These are phyloP conservation scores for Talaromyces sp. DNA, from an alignment of 2,329 filamentous ascomycete species.

Conservation along the genomic window DNA sequence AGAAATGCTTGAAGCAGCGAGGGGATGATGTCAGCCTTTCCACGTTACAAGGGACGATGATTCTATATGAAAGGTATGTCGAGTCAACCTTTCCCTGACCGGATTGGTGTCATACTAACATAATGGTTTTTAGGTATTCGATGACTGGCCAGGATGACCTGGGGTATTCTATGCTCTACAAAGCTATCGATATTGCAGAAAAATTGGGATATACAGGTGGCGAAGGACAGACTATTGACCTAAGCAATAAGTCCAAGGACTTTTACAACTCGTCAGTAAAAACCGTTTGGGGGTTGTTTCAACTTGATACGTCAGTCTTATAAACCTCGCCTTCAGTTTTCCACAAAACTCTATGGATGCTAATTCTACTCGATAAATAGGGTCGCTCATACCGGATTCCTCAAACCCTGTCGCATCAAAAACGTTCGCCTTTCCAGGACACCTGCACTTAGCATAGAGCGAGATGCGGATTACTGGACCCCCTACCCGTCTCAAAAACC, in stretches of 20 bases:
- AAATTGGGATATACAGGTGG: slow-evolving; percentile 34
- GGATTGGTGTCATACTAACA: neutral
- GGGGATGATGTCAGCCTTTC: slow-evolving; percentile 30
- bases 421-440: slow-evolving; percentile 33
- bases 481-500: slow-evolving; percentile 36
- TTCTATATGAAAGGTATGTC: slow-evolving; percentile 37
- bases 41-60: slow-evolving; percentile 36
- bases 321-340: neutral
- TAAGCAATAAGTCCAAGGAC: slow-evolving; percentile 29
- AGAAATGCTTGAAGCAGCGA: slow-evolving; percentile 29
- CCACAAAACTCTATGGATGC: neutral
- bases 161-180: slow-evolving; percentile 40
- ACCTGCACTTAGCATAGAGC: slow-evolving; percentile 21
- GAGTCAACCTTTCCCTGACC: neutral
- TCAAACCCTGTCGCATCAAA: slow-evolving; percentile 36
- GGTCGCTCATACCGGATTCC: slow-evolving; percentile 37
- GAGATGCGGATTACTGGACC: slow-evolving; percentile 30
- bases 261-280: slow-evolving; percentile 33
- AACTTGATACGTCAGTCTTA: slow-evolving; percentile 39
- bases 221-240: slow-evolving; percentile 26
- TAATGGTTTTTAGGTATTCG: slow-evolving; percentile 30
- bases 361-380: slow-evolving; percentile 22
- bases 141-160: slow-evolving; percentile 38
- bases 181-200: slow-evolving; percentile 37
- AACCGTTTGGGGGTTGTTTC: slow-evolving; percentile 41